Evolutionary conservation across 345 rosid species (phyloP).

Genomic region (Rhodamnia argentea): DNA sequence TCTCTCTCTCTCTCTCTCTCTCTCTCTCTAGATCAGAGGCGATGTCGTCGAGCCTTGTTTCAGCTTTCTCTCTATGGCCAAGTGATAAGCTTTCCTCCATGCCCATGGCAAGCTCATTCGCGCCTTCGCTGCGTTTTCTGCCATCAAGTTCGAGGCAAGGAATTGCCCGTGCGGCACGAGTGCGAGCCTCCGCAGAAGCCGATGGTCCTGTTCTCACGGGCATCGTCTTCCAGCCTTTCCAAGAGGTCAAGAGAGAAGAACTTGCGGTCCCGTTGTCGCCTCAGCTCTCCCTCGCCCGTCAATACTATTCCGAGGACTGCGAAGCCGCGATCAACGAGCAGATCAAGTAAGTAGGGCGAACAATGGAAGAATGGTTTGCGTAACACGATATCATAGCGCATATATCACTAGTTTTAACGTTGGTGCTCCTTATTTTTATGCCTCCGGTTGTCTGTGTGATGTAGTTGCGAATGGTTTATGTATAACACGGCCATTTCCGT

Average conservation of each 20-base stretch:
- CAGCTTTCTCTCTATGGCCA: not conserved
- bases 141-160: slow-evolving; percentile 2
- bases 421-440: no score
- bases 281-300: slow-evolving; percentile 68
- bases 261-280: slow-evolving; percentile 66
- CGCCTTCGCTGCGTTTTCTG: not conserved
- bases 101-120: not conserved
- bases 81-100: not conserved
- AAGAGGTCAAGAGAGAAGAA: slow-evolving; percentile 87
- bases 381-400: not conserved
- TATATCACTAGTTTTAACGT: no score
- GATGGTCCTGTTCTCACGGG: slow-evolving; percentile 29
- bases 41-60: not conserved
- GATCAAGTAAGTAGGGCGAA: slow-evolving; percentile 47
- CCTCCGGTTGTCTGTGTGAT: no score
- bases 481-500: not conserved
- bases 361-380: not conserved
- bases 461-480: not conserved
- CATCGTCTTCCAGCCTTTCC: slow-evolving; percentile 68
- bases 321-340: slow-evolving; percentile 85
- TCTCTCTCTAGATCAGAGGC: not conserved
- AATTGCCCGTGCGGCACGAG: slow-evolving; percentile 1
- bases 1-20: no score
- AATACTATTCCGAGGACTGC: slow-evolving; percentile 44
- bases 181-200: slow-evolving; percentile 11